Conservation (phyloP, 768 basidiomycete genomes). For the Lentinula edodes region DNA sequence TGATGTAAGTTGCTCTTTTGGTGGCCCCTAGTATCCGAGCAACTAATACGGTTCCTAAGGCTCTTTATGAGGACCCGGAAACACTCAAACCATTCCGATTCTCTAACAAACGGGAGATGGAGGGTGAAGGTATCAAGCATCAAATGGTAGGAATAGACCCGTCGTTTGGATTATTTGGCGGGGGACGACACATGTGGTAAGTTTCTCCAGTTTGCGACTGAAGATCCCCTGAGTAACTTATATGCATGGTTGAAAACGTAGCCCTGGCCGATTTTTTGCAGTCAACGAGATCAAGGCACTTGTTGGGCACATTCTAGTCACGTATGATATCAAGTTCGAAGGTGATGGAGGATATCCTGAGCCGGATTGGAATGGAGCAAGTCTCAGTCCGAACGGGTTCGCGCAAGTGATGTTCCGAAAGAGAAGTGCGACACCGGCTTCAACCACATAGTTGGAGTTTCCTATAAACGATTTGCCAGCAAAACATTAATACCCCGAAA, state of each 20-base stretch:
- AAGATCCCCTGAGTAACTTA: no score
- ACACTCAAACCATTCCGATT: constrained; percentile 6
- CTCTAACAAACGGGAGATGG: constrained; percentile 1
- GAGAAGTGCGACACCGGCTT: background rate
- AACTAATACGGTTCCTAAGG: background rate
- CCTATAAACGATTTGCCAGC: no score
- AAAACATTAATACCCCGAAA: no score
- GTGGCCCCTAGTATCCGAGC: no score
- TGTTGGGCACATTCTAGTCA: constrained; percentile 10
- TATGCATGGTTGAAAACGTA: background rate
- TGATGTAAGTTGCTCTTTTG: constrained; percentile 2
- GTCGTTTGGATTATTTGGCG: constrained; percentile 12
- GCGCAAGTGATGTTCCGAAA: constrained; percentile 6
- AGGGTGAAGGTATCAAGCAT: constrained; percentile 7
- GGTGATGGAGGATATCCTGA: constrained; percentile 1
- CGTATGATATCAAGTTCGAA: constrained; percentile 13
- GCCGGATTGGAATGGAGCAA: background rate
- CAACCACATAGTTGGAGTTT: no score
- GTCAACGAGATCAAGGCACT: background rate
- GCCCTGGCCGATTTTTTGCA: constrained; percentile 11
- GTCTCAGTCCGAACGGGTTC: background rate
- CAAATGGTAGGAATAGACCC: constrained; percentile 10
- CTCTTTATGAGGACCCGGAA: constrained; percentile 1
- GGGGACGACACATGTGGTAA: constrained; percentile 14
- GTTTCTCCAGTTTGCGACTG: background rate